Evolutionary conservation across 805 yeast genomes (phyloP), one percentile per base, ranked within the genome.

Genomic region (Cyberlindnera nakhonratchasimensis): DNA sequence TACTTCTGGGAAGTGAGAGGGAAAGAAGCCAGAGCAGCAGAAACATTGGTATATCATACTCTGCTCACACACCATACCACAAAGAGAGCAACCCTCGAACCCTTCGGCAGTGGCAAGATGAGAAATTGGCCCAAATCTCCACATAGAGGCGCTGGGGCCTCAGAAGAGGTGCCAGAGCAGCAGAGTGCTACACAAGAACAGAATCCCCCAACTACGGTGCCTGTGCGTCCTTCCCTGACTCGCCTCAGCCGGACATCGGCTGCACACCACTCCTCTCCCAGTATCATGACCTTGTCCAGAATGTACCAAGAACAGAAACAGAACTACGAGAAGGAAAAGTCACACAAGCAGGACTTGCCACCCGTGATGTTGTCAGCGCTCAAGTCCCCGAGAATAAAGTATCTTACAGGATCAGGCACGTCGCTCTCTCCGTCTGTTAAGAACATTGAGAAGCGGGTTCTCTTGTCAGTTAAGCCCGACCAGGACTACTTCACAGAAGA

Each of bases 281-380:
- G 57, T 35, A 54, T 57, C 6, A 44, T 53, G 39, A 55, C 60
- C 13, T 39, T 57, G 33, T 57, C 60, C 6, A 54, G 48, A 37
- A 22, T 57, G 23, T 53, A 55, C 37, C 50, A 53, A 19, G 55
- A 43, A 24, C 50, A 45, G 34, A 40, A 47, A 20, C 47, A 47
- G 23, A 43, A 35, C 4, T 32, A 6, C 26, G 18, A 20, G 35
- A 7, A 18, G 14, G 35, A 32, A 32, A 24, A 18, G 11, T n/a
- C 17, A 9, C 17, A 21, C 6, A 4, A n/a, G 4, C 22, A 30
- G 23, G 19, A 25, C 28, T 4, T 12, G n/a, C 12, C 9, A 5
- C 17, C n/a, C 13, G 6, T 18, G 10, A 5, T 11, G 12, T 14
- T 9, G 18, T 5, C 23, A 14, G 20, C 26, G 11, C 5, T 9